Conservation (phyloP, 176 grass and related monocot genomes). For the Oryza longistaminata region DNA sequence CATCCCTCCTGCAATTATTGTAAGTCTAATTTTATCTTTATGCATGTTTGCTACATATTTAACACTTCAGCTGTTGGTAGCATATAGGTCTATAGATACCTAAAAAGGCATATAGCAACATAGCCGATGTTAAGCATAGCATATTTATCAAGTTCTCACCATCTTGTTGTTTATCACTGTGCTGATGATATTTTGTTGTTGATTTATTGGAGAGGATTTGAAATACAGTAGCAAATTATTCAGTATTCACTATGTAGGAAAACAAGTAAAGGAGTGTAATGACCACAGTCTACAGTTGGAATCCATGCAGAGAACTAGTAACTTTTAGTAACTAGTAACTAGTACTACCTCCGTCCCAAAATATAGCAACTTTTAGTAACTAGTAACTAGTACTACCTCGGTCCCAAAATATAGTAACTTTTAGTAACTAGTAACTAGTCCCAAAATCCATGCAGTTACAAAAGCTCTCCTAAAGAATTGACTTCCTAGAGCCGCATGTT, state of each 20-base stretch:
- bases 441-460: too few relatives aligned
- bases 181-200: background rate
- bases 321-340: too few relatives aligned
- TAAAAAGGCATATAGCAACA: background rate
- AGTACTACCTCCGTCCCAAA: too few relatives aligned
- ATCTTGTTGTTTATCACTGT: background rate
- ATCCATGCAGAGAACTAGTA: background rate
- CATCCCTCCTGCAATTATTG: conserved; percentile 86
- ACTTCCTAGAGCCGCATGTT: too few relatives aligned
- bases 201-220: background rate
- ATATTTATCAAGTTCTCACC: background rate
- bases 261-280: background rate
- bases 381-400: too few relatives aligned
- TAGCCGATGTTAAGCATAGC: background rate
- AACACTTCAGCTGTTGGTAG: background rate
- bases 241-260: background rate
- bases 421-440: too few relatives aligned
- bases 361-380: too few relatives aligned
- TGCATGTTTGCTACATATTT: background rate
- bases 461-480: too few relatives aligned
- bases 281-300: background rate
- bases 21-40: conserved; percentile 46
- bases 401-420: too few relatives aligned
- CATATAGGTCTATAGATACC: background rate
- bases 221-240: background rate